Evolutionary conservation across 1,284 basidiomycete genomes (phyloP).

Genomic region (Marasmius oreades): DNA sequence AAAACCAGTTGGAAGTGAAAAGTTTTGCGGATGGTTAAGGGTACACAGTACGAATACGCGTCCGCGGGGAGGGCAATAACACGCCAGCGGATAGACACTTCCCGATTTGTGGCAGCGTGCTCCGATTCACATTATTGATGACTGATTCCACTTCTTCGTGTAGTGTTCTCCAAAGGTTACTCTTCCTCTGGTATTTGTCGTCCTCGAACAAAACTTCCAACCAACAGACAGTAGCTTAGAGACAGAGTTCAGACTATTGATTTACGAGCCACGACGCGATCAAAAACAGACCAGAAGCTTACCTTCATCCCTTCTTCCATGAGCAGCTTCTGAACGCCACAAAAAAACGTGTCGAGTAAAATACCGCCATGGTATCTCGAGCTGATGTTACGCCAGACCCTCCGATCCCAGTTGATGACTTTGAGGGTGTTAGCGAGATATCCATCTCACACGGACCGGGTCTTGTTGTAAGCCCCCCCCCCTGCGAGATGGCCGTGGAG

Average conservation of each 20-base stretch:
- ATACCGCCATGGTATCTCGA: constrained; percentile 22
- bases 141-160: constrained; percentile 9
- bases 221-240: too few relatives aligned
- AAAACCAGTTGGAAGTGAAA: not conserved
- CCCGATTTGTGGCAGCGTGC: not conserved
- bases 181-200: not conserved
- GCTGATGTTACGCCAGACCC: constrained; percentile 22
- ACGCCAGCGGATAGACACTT: constrained; percentile 1
- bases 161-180: constrained; percentile 7
- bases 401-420: constrained; percentile 23
- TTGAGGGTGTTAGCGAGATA: constrained; percentile 18
- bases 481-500: not conserved
- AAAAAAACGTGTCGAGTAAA: constrained; percentile 25
- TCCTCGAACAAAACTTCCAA: not conserved
- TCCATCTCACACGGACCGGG: constrained; percentile 12
- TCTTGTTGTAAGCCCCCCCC: not conserved
- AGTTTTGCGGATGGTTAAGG: not conserved
- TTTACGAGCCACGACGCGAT: not conserved
- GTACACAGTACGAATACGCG: not conserved
- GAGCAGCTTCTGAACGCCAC: constrained; percentile 23
- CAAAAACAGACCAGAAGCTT: not conserved
- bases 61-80: constrained; percentile 5
- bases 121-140: constrained; percentile 7
- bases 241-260: too few relatives aligned
- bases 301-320: constrained; percentile 25